A percentile compares a stretch with the other conserved stretches of the same genome.
These are phyloP conservation scores for Salvia miltiorrhiza DNA, from an alignment of 257 asterid species.

Conservation along the genomic window DNA sequence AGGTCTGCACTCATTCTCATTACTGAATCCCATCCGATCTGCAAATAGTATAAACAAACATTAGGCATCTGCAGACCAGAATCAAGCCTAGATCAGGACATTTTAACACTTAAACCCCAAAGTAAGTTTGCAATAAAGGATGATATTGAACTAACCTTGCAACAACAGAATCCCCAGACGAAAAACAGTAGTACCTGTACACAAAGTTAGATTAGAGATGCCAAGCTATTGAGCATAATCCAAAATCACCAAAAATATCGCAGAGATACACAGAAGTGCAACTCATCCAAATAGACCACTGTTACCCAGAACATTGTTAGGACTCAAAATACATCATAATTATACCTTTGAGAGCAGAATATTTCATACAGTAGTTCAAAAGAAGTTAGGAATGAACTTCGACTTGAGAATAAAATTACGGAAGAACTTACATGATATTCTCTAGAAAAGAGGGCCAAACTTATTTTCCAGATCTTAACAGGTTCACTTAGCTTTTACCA, in stretches of 20 bases:
- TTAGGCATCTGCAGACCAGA: slow-evolving; percentile 15
- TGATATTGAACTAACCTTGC: slow-evolving; percentile 69
- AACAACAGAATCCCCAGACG: slow-evolving; percentile 81
- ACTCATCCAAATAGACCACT: neutral
- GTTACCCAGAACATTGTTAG: neutral
- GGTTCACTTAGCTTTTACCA: too few relatives aligned
- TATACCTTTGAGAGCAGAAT: neutral
- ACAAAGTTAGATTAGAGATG: slow-evolving; percentile 27
- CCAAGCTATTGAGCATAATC: neutral
- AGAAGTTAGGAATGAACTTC: neutral
- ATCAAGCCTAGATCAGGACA: slow-evolving; percentile 8
- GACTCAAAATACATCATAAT: neutral
- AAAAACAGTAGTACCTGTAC: slow-evolving; percentile 76
- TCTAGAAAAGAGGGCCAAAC: too few relatives aligned
- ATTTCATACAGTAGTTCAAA: neutral
- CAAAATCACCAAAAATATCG: neutral
- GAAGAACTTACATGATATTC: neutral
- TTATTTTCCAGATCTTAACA: too few relatives aligned
- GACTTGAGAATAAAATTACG: neutral
- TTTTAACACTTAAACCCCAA: slow-evolving; percentile 9
- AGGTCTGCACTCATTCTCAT: slow-evolving; percentile 97
- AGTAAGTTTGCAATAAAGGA: slow-evolving; percentile 2
- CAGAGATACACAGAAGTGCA: neutral
- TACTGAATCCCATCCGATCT: slow-evolving; percentile 99
- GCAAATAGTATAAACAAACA: slow-evolving; percentile 32